These are phyloP conservation scores for Erucastrum elatum DNA, from an alignment of 345 rosid genomes.

Conservation along the genomic window DNA sequence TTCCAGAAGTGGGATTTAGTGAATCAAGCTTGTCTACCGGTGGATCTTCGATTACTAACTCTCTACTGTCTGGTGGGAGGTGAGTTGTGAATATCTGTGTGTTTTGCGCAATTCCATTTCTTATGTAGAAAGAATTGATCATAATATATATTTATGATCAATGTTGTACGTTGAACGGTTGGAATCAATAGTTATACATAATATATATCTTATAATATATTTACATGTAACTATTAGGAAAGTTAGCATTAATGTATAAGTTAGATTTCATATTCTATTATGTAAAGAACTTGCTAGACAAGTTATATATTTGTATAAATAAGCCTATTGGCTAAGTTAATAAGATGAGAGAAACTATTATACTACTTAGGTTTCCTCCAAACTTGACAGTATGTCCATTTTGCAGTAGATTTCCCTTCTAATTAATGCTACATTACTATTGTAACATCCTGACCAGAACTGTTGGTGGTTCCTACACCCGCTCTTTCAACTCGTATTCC, in stretches of 20 bases:
- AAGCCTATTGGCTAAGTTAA: too few species aligned
- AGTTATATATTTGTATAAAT: too few species aligned
- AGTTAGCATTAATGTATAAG: too few species aligned
- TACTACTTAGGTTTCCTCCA: too few species aligned
- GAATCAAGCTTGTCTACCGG: not conserved
- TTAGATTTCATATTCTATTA: too few species aligned
- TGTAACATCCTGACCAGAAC: not conserved
- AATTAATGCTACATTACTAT: not conserved
- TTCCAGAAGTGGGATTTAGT: not conserved
- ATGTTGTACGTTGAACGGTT: not conserved
- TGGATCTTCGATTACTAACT: not conserved
- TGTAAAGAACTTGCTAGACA: too few species aligned
- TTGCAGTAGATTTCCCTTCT: not conserved
- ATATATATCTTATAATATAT: too few species aligned
- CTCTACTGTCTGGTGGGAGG: not conserved
- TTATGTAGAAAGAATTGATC: not conserved
- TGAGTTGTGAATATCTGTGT: not conserved
- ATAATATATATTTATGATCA: not conserved
- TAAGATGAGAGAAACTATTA: too few species aligned
- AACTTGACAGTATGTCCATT: not conserved
- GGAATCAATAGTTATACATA: not conserved
- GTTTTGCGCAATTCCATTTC: not conserved
- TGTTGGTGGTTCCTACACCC: not conserved
- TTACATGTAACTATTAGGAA: too few species aligned
- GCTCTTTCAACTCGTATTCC: not conserved